Conservation (phyloP, 148 eudicot species). For the Heliamphora exappendiculata region DNA sequence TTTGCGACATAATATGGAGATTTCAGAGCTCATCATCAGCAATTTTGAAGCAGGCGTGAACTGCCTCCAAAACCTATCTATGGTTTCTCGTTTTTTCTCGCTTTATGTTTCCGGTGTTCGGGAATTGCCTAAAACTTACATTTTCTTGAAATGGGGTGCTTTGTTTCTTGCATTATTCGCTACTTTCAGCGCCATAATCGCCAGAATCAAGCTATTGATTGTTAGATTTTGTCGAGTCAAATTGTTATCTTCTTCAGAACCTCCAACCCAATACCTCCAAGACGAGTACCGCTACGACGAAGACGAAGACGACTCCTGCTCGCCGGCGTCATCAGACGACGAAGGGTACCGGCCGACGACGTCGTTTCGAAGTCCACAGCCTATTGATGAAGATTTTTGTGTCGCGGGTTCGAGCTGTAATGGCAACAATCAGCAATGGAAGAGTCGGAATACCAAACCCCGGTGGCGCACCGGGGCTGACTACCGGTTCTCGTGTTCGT, state of each 20-base stretch:
- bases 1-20: conserved; percentile 27
- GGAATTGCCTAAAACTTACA: conserved; percentile 22
- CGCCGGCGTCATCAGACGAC: conserved; percentile 28
- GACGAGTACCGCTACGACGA: conserved; percentile 42
- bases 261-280: conserved; percentile 14
- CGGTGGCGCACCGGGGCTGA: conserved; percentile 14
- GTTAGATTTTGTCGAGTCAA: conserved; percentile 25
- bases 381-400: conserved; percentile 30
- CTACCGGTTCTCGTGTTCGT: conserved; percentile 35
- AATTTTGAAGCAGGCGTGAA: conserved; percentile 48
- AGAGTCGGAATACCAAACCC: conserved; percentile 37
- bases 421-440: conserved; percentile 24
- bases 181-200: conserved; percentile 40
- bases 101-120: conserved; percentile 27
- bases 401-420: conserved; percentile 38
- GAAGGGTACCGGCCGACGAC: conserved; percentile 19
- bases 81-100: conserved; percentile 37
- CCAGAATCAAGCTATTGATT: conserved; percentile 31
- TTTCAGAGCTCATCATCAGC: conserved; percentile 45
- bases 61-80: conserved; percentile 42
- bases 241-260: conserved; percentile 21
- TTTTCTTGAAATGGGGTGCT: conserved; percentile 70
- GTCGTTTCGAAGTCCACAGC: background rate
- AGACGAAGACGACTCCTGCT: conserved; percentile 27
- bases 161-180: conserved; percentile 52